Evolutionary conservation across 2,329 filamentous ascomycete species (phyloP), one percentile per base, ranked within the genome.

Genomic region (Pseudocercospora crystallina): DNA sequence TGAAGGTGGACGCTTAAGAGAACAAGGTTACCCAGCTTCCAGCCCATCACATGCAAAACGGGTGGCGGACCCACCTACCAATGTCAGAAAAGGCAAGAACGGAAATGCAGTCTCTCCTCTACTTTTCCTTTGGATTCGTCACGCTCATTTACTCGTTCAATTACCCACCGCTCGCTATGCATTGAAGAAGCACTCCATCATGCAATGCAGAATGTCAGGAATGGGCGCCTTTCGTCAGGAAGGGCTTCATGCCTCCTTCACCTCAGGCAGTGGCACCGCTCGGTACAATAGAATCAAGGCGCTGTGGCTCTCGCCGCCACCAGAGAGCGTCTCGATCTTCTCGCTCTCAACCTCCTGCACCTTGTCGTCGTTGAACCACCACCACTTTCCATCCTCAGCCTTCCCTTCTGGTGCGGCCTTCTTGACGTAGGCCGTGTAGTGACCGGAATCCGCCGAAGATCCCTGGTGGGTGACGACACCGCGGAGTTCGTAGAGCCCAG

Each of bases 321-420:
- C 95, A 43, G 90, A 82, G 44, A 99, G 80, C 3, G 85, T 87
- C 68, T 92, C 88, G 60, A 99, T 95, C 77, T 95, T 94, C 63
- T 97, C 92, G 20, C 83, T 78, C 12, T 89, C 84, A 26, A 99
- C 94, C 75, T 99, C 94, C 11, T 87, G 84, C 31, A 99, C 94
- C 76, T 90, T 95, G 68, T 99, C 92, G 65, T 99, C 94, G 71
- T 99, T 97, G 80, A 99, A 99, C 92, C 94, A 99, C 92, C 94
- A 99, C 94, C 94, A 99, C 65, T 90, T 96, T 61, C 89, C 90
- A 66, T 95, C 90, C 67, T 95, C 90, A 65, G 87, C 84, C 76
- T 90, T 89, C 60, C 89, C 90, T 65, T 84, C 83, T 12, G 85
- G 79, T 61, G 95, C 87, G 51, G 89, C 74, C 80, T 99, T 96